Percentiles rank a stretch among this genome's conserved stretches.
phyloP scores from a whole-genome alignment of 345 rosid genomes.

The Hevea brasiliensis region DNA sequence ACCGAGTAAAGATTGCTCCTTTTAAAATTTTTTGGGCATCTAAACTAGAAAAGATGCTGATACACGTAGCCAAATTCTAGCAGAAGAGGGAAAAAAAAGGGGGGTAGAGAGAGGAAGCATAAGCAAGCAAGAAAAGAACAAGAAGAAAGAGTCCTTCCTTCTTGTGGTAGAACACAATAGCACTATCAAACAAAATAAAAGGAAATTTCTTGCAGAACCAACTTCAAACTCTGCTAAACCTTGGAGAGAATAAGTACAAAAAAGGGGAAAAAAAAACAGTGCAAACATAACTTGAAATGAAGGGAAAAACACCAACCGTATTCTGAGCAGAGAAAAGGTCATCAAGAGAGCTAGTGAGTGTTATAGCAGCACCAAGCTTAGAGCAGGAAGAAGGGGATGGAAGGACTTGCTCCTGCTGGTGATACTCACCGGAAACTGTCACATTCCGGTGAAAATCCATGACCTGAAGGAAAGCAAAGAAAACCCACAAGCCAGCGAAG shows the following conservation, averaged over 20 bases:
- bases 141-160: neutral
- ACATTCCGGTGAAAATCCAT: slow-evolving; percentile 51
- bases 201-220: slow-evolving; percentile 2
- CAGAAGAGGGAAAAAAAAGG: neutral
- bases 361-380: slow-evolving; percentile 13
- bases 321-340: slow-evolving; percentile 47
- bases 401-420: slow-evolving; percentile 38
- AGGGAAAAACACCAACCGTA: slow-evolving; percentile 31
- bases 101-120: neutral
- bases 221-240: neutral
- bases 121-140: slow-evolving; percentile 1
- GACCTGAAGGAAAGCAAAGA: neutral
- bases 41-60: neutral
- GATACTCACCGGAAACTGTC: slow-evolving; percentile 32
- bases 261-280: too few species aligned
- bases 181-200: neutral
- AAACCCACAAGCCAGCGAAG: neutral
- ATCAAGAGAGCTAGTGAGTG: slow-evolving; percentile 25
- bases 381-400: slow-evolving; percentile 33
- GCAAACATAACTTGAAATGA: too few species aligned
- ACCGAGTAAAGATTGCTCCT: slow-evolving; percentile 2
- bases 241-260: neutral
- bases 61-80: slow-evolving; percentile 4
- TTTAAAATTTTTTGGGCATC: neutral
- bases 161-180: neutral